A percentile compares a stretch with the other conserved stretches of the same genome.
These are phyloP conservation scores for Nicotiana otophora DNA, from an alignment of 257 asterid species.

Conservation along the genomic window DNA sequence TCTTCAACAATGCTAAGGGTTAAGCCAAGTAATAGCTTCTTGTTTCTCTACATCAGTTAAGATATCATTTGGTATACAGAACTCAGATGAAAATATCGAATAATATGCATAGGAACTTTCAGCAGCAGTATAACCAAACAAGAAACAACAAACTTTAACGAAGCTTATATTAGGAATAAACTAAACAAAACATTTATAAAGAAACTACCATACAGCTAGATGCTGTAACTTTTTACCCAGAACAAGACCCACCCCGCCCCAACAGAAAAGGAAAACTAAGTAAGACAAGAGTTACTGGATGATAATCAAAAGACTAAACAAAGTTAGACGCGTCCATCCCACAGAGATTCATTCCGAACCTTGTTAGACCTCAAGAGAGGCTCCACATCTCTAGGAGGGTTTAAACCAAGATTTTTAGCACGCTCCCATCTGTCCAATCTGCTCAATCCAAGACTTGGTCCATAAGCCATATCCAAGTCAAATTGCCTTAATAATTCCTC, in stretches of 20 bases:
- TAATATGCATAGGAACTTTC: not conserved
- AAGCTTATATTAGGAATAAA: not conserved
- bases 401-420: slow-evolving; percentile 16
- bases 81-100: not conserved
- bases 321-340: slow-evolving; percentile 8
- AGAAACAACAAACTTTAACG: not conserved
- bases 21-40: too few species aligned
- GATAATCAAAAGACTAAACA: not conserved
- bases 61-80: too few species aligned
- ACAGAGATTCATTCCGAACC: slow-evolving; percentile 5
- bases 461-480: slow-evolving; percentile 21
- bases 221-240: not conserved
- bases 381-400: slow-evolving; percentile 21
- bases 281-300: not conserved
- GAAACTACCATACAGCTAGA: not conserved
- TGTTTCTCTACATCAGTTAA: too few species aligned
- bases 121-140: not conserved
- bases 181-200: not conserved
- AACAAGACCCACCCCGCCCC: not conserved
- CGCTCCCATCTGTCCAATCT: slow-evolving; percentile 27
- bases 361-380: not conserved
- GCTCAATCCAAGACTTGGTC: slow-evolving; percentile 27
- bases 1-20: not conserved
- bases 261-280: not conserved
- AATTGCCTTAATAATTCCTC: slow-evolving; percentile 25